Evolutionary conservation across 1,284 basidiomycete genomes (phyloP), one percentile per base, ranked within the genome.

Genomic region (Cryptococcus sp.): DNA sequence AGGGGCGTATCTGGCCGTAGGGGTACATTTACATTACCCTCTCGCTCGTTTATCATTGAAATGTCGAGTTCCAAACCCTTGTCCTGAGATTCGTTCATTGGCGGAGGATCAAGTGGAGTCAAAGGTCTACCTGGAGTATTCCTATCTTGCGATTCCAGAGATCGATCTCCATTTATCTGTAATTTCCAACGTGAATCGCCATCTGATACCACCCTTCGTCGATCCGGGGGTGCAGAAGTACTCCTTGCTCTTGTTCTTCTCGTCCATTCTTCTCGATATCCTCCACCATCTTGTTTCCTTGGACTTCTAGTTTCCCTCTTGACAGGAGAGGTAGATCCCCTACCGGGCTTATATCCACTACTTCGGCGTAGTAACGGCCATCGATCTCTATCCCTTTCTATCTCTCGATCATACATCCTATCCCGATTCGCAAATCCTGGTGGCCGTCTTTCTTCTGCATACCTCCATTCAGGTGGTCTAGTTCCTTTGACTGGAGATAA

Each of bases 401-500:
- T 35, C 11, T 50, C 52, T 11, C 52, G 48, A 32, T 55, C 59
- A 11, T 59, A 23, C 23, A 23, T 23, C 23, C 23, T 23, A 23
- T 23, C 23, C 60, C 11, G 59, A 46, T 33, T 61, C 58, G 6
- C 64, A 41, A 5, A 62, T 61, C 31, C 65, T 46, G 23, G 23
- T 23, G 23, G 23, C 23, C 23, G 23, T 23, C 23, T 23, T 23
- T 23, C 23, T 23, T 23, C 23, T 36, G 60, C 63, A 8, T 61
- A 49, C 5, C 63, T 58, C 23, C 60, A 52, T 13, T 65, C 65
- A 34, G 59, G 31, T 45, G 59, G 41, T 58, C 58, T 32, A 41
- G 10, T n/a, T 41, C 38, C 53, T 43, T 65, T 23, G 23, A 69
- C 64, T 4, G 72, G 71, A 0, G 72, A 74, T 5, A 73, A 48